Evolutionary conservation across 805 yeast genomes (phyloP), one percentile per base, ranked within the genome.

Genomic region (Myxozyma vanderwaltii): DNA sequence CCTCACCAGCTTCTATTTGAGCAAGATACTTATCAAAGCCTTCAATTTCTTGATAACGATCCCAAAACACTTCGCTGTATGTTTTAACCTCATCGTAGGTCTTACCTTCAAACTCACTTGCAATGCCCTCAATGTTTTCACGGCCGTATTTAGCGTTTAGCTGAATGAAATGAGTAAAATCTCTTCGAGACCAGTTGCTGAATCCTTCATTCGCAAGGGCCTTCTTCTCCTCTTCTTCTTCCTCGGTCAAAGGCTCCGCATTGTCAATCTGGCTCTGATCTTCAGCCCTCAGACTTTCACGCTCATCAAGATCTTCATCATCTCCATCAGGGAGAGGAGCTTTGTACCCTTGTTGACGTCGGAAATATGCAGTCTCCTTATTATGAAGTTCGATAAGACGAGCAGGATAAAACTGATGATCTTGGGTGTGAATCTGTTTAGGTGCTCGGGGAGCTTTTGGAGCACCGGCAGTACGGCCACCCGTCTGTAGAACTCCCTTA

Each of bases 401-500:
- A n/a, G 85, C 80, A 0, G 96, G 90, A 72, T 81, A 89, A 68
- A 94, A 89, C 73, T 94, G 99, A 74, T 91, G 97, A 70, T 94
- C 96, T 70, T 87, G 89, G 40, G 89, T 78, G 59, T 84, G 85
- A 61, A 88, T 76, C 67, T 89, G 94, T 69, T 86, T 89, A 38
- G 98, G 97, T 45, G 95, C 89, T 63, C 81, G 82, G 17, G 96
- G 94, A 1, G 86, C 87, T 8, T 81, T 77, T 77, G 54, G 77
- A 70, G 69, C 51, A 13, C 65, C 64, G 36, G 77, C 67, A 0
- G 85, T 71, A 67, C 88, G 79, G 48, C 87, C 84, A 4, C 92
- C 90, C 1, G 90, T 82, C 66, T 85, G 83, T 67, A 91, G 75
- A 8, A 86, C 91, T 69, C 85, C 92, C 71, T 86, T 86, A 73